Conservation (phyloP, 208 protist species). For the Leishmania turanica region DNA sequence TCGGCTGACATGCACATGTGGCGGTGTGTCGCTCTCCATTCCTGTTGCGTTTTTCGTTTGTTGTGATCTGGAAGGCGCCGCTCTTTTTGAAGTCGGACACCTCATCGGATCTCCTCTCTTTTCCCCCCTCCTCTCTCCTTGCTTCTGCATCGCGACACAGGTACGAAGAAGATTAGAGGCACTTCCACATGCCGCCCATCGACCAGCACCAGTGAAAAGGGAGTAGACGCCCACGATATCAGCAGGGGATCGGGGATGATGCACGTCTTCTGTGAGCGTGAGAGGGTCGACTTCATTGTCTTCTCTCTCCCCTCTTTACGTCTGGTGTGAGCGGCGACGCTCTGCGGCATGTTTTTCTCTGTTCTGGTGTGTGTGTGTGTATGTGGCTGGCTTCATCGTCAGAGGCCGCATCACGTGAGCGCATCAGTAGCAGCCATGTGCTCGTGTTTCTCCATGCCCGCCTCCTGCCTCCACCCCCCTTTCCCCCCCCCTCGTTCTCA, state of each 20-base stretch:
- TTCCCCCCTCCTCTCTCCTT: background rate
- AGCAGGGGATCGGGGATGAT: background rate
- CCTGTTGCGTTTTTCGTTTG: background rate
- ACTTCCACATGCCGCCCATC: background rate
- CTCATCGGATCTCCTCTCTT: background rate
- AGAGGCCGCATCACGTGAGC: background rate
- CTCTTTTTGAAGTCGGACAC: background rate
- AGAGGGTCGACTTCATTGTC: background rate
- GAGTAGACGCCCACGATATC: background rate
- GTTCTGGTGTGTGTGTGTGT: background rate
- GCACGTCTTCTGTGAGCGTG: background rate
- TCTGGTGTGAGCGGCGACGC: background rate
- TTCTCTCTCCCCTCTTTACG: background rate
- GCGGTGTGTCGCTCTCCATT: background rate
- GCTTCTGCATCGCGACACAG: background rate
- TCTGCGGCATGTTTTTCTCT: background rate
- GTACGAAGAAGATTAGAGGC: background rate
- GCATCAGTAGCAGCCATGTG: background rate
- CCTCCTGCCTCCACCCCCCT: background rate
- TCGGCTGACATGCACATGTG: background rate
- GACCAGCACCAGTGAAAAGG: background rate
- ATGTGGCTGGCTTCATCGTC: background rate
- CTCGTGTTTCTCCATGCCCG: background rate
- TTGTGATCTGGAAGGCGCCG: background rate
- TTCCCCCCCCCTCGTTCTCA: background rate